Conservation (phyloP, 768 basidiomycete species). For the Collybia sp. region DNA sequence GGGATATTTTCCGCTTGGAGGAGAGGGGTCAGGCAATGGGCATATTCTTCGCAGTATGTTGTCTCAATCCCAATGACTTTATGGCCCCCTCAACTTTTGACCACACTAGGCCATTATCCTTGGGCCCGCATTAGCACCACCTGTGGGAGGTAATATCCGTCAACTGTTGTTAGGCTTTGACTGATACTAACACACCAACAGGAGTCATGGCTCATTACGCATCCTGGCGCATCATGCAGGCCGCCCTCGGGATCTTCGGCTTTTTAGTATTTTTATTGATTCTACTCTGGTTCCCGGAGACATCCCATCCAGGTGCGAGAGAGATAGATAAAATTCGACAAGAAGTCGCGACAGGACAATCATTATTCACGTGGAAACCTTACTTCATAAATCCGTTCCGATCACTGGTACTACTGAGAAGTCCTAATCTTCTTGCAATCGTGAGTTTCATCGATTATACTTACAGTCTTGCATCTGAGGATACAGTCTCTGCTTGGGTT, state of each 20-base stretch:
- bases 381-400: background rate
- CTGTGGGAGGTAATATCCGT: conserved; percentile 29
- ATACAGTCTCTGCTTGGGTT: background rate
- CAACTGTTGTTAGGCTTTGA: conserved; percentile 19
- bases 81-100: no score
- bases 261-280: conserved; percentile 27
- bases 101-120: conserved; percentile 4
- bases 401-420: background rate
- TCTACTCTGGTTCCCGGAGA: conserved; percentile 39
- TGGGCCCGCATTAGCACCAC: conserved; percentile 18
- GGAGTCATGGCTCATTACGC: conserved; percentile 49
- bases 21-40: conserved; percentile 59
- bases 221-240: conserved; percentile 62
- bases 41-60: conserved; percentile 45
- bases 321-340: conserved; percentile 33
- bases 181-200: conserved; percentile 27
- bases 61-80: background rate
- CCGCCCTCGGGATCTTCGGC: conserved; percentile 33
- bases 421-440: background rate
- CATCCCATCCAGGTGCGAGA: conserved; percentile 40
- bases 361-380: no score
- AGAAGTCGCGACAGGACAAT: background rate
- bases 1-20: conserved; percentile 62
- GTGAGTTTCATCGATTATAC: background rate
- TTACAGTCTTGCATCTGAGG: background rate